Evolutionary conservation across 2,329 filamentous ascomycete genomes (phyloP), one percentile per base, ranked within the genome.

Genomic region (Monilinia laxa): DNA sequence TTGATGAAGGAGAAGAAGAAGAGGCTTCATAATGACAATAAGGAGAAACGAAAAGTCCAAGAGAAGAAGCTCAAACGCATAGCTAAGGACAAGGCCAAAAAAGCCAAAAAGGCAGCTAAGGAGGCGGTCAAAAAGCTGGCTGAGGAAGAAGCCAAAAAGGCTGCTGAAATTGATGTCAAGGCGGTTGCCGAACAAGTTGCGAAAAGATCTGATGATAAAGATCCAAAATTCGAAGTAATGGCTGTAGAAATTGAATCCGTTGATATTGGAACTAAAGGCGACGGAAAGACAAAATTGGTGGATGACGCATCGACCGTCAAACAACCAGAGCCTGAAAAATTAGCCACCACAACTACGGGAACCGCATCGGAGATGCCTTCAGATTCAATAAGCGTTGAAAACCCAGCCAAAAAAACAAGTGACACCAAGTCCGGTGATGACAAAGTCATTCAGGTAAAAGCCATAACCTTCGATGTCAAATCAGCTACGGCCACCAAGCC

Each of bases 1-100:
- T 51, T 68, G 55, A 68, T 54, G 53, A 68, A 67, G 70, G 75
- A 58, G 73, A 77, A 38, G 73, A 74, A 68, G 74, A 75, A 64
- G 68, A 69, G 14, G 59, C 70, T 55, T 63, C 65, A 65, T 35
- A 69, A 64, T 60, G 67, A 70, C 0, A 67, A 70, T 14, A 67
- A 59, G 67, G 66, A 45, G 58, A 67, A 40, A 47, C 71, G 54
- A 56, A 71, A 58, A 62, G 6, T 40, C 23, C 68, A 64, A 62
- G 55, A 45, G 3, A 38, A 66, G 14, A 64, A 65, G 25, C 65
- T 60, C 38, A 69, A 53, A 47, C 67, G 56, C 49, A 69, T 52
- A 62, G 60, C 45, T 40, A 68, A 68, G n/a, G 68, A 62, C 3
- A 71, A 71, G 11, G 52, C 57, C 16, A 68, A 71, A 35, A 67